Evolutionary conservation across 2,329 filamentous ascomycete species (phyloP).

Genomic region (Waltergamsia citrina): DNA sequence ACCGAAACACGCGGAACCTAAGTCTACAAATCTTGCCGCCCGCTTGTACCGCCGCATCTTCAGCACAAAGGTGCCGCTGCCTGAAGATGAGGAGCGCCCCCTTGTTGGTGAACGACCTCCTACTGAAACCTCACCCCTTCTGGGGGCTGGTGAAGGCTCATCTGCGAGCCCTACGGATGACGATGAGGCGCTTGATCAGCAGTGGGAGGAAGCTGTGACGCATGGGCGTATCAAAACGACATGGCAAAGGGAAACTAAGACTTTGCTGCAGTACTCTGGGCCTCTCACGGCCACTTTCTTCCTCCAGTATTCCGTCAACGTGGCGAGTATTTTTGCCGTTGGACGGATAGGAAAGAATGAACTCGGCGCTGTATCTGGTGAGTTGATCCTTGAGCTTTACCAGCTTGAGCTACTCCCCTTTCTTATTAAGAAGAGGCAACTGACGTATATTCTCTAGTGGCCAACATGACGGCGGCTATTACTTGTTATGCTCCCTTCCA

Average conservation of each 20-base stretch:
- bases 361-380: conserved; percentile 34
- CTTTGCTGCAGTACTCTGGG: conserved; percentile 60
- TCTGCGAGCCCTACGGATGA: conserved; percentile 40
- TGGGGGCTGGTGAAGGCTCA: neutral
- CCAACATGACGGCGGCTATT: conserved; percentile 72
- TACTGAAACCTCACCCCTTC: conserved; percentile 26
- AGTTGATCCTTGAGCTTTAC: too few species aligned
- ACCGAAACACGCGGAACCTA: conserved; percentile 39
- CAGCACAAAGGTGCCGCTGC: conserved; percentile 46
- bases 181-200: conserved; percentile 46
- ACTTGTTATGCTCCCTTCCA: conserved; percentile 70
- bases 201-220: conserved; percentile 79
- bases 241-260: conserved; percentile 83
- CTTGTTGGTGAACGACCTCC: conserved; percentile 20
- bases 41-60: conserved; percentile 38
- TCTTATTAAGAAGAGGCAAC: neutral
- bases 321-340: conserved; percentile 70
- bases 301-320: conserved; percentile 77
- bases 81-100: conserved; percentile 19
- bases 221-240: conserved; percentile 78
- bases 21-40: conserved; percentile 21
- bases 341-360: conserved; percentile 62
- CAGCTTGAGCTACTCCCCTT: conserved; percentile 7
- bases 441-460: conserved; percentile 16
- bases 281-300: conserved; percentile 65